phyloP scores from a whole-genome alignment of 352 stramenopile species.

The Peronospora tabacina region DNA sequence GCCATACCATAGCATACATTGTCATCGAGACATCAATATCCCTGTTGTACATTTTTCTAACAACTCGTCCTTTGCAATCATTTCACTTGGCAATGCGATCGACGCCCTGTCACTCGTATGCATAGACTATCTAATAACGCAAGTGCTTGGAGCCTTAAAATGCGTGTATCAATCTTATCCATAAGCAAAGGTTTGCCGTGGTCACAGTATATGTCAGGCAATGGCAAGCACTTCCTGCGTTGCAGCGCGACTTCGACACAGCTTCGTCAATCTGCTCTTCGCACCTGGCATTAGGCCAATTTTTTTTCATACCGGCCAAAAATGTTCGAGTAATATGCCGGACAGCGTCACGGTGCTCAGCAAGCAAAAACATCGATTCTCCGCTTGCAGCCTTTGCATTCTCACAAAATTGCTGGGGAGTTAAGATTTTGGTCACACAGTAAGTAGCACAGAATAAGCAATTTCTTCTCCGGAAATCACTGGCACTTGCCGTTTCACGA shows the following conservation, averaged over 20 bases:
- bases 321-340: constrained; percentile 13
- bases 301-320: not conserved
- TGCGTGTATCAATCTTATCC: not conserved
- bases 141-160: constrained; percentile 12
- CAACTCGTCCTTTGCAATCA: too few relatives aligned
- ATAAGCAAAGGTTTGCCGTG: not conserved
- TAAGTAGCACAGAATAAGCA: constrained; percentile 16
- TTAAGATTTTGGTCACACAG: constrained; percentile 13
- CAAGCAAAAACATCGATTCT: constrained; percentile 25
- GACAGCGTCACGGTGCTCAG: constrained; percentile 18
- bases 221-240: constrained; percentile 4
- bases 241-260: not conserved
- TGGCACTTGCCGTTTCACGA: constrained; percentile 23
- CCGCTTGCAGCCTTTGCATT: constrained; percentile 9
- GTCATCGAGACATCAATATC: too few relatives aligned
- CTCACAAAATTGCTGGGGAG: constrained; percentile 12
- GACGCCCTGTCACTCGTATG: constrained; percentile 2
- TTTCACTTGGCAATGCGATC: too few relatives aligned
- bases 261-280: constrained; percentile 7
- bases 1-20: too few relatives aligned
- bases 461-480: constrained; percentile 13
- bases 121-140: constrained; percentile 22
- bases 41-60: too few relatives aligned
- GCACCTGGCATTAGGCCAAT: not conserved
- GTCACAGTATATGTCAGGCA: not conserved